A percentile compares a stretch with the other conserved stretches of the same genome.
These are phyloP conservation scores for Cryphonectria radicalis DNA, from an alignment of 2,329 filamentous ascomycete species.

Conservation along the genomic window DNA sequence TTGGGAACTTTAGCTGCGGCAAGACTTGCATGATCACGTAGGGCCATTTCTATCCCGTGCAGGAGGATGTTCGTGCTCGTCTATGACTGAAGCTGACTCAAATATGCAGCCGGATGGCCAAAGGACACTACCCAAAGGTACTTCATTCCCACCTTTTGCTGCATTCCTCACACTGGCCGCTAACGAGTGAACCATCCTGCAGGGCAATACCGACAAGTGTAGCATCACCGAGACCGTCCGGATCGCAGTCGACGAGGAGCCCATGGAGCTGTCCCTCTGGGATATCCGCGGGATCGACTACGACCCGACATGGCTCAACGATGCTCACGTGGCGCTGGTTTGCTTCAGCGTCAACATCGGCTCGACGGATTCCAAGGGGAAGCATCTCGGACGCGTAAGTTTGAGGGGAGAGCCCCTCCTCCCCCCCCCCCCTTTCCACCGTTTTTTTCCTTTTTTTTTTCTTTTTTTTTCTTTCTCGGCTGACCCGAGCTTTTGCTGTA, in stretches of 20 bases:
- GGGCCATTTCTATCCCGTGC: neutral
- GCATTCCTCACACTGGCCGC: neutral
- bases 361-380: conserved; percentile 28
- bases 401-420: no score
- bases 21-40: conserved; percentile 29
- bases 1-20: conserved; percentile 29
- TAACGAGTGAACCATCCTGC: neutral
- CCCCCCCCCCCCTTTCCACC: neutral
- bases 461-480: neutral
- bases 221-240: conserved; percentile 20
- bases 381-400: conserved; percentile 27
- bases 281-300: conserved; percentile 30
- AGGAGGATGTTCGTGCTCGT: neutral
- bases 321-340: conserved; percentile 26
- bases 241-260: conserved; percentile 27
- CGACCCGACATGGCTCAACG: conserved; percentile 26
- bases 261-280: conserved; percentile 26
- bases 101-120: conserved; percentile 22
- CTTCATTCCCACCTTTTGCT: neutral
- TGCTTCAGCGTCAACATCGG: conserved; percentile 29
- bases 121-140: conserved; percentile 24
- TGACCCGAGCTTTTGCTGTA: neutral
- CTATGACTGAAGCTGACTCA: conserved; percentile 5
- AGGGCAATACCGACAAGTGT: conserved; percentile 17
- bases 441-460: no score